phyloP scores from a whole-genome alignment of 805 yeast species.

The Jamesozyma piceae region DNA sequence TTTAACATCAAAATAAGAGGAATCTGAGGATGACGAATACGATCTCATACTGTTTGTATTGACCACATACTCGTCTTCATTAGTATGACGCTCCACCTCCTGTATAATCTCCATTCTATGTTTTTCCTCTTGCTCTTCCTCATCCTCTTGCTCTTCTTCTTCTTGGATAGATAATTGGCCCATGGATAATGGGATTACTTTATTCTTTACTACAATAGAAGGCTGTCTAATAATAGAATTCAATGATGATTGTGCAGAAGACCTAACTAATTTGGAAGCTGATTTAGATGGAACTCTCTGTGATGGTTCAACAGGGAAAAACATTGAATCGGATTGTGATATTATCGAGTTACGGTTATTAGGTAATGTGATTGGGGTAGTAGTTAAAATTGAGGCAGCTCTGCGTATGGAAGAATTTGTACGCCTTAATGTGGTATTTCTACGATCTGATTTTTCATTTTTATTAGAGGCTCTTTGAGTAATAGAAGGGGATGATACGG shows the following conservation, averaged over 20 bases:
- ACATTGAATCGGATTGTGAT: background rate
- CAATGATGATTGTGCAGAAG: constrained; percentile 20
- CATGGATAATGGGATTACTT: constrained; percentile 28
- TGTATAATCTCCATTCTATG: background rate
- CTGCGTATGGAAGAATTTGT: constrained; percentile 31
- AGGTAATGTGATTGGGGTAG: constrained; percentile 8
- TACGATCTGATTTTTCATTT: background rate
- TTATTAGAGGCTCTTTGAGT: background rate
- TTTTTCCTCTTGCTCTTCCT: background rate
- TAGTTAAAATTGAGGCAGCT: constrained; percentile 29
- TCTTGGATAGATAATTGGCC: constrained; percentile 22
- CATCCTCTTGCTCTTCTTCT: constrained; percentile 20
- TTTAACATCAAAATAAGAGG: constrained; percentile 6
- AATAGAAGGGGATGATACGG: background rate
- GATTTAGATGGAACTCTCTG: background rate
- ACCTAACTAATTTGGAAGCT: constrained; percentile 14
- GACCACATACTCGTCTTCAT: constrained; percentile 14
- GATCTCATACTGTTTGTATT: constrained; percentile 6
- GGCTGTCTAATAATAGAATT: constrained; percentile 27
- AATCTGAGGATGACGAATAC: background rate
- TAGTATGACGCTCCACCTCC: background rate
- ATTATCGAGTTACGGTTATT: background rate
- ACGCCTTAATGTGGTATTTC: constrained; percentile 20
- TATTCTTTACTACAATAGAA: constrained; percentile 29
- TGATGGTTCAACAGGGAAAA: background rate